These are phyloP conservation scores for Botrytis aclada DNA, from an alignment of 2,329 filamentous ascomycete species.

Conservation along the genomic window DNA sequence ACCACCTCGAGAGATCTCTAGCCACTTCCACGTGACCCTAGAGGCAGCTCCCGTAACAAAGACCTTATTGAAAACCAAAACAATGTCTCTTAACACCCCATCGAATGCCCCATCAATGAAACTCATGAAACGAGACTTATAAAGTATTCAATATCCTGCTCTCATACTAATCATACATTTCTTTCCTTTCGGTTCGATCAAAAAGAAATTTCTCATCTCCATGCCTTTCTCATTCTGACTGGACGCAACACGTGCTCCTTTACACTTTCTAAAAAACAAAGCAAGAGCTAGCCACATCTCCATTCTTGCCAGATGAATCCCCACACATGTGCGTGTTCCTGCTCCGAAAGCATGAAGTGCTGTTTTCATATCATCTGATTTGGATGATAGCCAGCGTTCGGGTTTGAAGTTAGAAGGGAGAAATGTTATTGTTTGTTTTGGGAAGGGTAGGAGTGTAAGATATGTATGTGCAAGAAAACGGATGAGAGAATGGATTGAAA, in stretches of 20 bases:
- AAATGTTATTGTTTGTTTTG: background rate
- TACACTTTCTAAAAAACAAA: constrained; percentile 1
- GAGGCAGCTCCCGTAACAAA: too few relatives aligned
- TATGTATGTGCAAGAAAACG: too few relatives aligned
- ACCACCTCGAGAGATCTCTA: too few relatives aligned
- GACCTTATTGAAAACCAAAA: too few relatives aligned
- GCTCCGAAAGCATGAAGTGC: background rate
- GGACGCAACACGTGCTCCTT: background rate
- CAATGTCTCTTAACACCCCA: too few relatives aligned
- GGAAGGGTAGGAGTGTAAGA: too few relatives aligned
- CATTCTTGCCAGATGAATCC: constrained; percentile 4
- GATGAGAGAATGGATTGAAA: background rate
- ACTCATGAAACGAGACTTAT: too few relatives aligned
- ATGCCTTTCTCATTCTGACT: constrained; percentile 5
- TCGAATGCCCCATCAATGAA: too few relatives aligned
- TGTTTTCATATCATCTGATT: background rate
- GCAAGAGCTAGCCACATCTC: background rate
- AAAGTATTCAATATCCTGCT: background rate
- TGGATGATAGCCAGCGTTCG: background rate
- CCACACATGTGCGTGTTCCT: background rate
- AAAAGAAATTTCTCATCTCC: background rate
- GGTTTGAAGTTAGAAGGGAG: background rate
- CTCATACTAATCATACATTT: constrained; percentile 8
- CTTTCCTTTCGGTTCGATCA: background rate
- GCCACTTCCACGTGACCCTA: too few relatives aligned